A percentile compares a stretch with the other conserved stretches of the same genome.
phyloP scores from a whole-genome alignment of 2,329 filamentous ascomycete species.

The Cercospora sesami region DNA sequence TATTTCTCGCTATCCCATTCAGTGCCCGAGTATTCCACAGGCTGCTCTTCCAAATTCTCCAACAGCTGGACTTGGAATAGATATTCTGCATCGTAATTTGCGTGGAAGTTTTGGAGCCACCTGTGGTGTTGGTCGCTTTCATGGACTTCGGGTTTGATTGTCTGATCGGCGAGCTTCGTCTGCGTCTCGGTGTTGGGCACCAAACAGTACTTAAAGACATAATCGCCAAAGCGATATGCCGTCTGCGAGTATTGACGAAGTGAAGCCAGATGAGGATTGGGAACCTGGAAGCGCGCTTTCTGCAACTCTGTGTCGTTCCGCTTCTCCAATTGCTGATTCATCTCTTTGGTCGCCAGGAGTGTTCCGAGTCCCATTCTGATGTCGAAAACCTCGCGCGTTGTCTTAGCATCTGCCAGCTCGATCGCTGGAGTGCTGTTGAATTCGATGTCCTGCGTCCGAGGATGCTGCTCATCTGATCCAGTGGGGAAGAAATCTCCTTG shows the following conservation, averaged over 20 bases:
- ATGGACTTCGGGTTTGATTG: slow-evolving; percentile 40
- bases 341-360: slow-evolving; percentile 38
- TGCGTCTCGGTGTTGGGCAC: slow-evolving; percentile 47
- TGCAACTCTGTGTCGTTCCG: slow-evolving; percentile 44
- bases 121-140: slow-evolving; percentile 42
- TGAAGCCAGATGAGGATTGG: slow-evolving; percentile 45
- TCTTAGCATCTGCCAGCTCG: slow-evolving; percentile 50
- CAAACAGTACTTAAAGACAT: slow-evolving; percentile 51
- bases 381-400: slow-evolving; percentile 48
- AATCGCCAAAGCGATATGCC: slow-evolving; percentile 51
- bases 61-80: slow-evolving; percentile 51
- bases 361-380: slow-evolving; percentile 44
- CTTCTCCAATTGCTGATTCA: slow-evolving; percentile 46
- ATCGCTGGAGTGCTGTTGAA: slow-evolving; percentile 53
- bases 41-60: slow-evolving; percentile 50
- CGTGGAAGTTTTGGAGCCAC: slow-evolving; percentile 46
- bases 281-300: slow-evolving; percentile 43
- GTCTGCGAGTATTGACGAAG: slow-evolving; percentile 49
- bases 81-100: slow-evolving; percentile 45
- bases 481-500: slow-evolving; percentile 45
- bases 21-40: slow-evolving; percentile 47
- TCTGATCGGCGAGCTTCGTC: slow-evolving; percentile 44
- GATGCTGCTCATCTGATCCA: slow-evolving; percentile 38
- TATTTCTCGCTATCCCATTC: slow-evolving; percentile 51
- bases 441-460: slow-evolving; percentile 47